A percentile compares a stretch with the other conserved stretches of the same genome.
These are phyloP conservation scores for Parachaetomium inaequale DNA, from an alignment of 495 filamentous ascomycete genomes.

Conservation along the genomic window DNA sequence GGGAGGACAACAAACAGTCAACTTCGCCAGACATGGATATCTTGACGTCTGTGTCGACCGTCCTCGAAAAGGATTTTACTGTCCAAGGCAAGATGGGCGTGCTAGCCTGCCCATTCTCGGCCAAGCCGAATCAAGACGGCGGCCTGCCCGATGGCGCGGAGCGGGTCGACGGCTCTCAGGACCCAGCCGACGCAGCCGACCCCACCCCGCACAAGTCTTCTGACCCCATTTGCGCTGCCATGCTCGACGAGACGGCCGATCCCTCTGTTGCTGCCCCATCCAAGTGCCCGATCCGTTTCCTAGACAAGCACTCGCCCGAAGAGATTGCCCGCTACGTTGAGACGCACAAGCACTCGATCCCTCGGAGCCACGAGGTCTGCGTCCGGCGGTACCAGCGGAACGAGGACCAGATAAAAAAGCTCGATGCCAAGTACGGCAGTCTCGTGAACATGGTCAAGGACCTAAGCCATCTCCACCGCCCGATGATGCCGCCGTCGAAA, in stretches of 20 bases:
- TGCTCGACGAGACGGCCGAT: slow-evolving; percentile 49
- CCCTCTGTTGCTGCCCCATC: slow-evolving; percentile 46
- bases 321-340: slow-evolving; percentile 88
- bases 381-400: slow-evolving; percentile 82
- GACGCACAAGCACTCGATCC: slow-evolving; percentile 87
- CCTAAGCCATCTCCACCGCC: slow-evolving; percentile 75
- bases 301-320: slow-evolving; percentile 86
- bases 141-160: slow-evolving; percentile 11
- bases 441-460: slow-evolving; percentile 88
- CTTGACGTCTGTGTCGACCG: slow-evolving; percentile 50
- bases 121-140: slow-evolving; percentile 26
- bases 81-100: slow-evolving; percentile 57
- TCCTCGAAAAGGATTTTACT: slow-evolving; percentile 64
- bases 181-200: slow-evolving; percentile 25
- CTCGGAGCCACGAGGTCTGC: slow-evolving; percentile 85
- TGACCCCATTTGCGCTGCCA: slow-evolving; percentile 61
- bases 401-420: slow-evolving; percentile 70
- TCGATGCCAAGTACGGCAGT: slow-evolving; percentile 89
- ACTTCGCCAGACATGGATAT: slow-evolving; percentile 36
- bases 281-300: slow-evolving; percentile 82
- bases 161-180: slow-evolving; percentile 26
- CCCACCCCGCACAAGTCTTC: slow-evolving; percentile 42
- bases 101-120: slow-evolving; percentile 60
- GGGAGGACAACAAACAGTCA: slow-evolving; percentile 39
- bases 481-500: slow-evolving; percentile 65